phyloP scores from a whole-genome alignment of 768 basidiomycete species.

The Auricularia sp. region DNA sequence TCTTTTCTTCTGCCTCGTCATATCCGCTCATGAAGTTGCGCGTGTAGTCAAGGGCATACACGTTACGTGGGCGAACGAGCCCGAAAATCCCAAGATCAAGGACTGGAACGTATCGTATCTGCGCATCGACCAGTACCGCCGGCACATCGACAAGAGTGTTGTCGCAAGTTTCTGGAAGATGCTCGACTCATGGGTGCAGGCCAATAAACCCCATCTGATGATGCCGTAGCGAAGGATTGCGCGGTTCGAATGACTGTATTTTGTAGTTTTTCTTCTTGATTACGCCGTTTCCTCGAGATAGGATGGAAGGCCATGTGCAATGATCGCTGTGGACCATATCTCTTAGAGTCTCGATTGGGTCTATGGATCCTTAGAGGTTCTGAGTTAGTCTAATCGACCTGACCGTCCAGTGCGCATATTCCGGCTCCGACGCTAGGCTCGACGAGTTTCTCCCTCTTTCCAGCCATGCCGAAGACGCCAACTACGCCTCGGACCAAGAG shows the following conservation, averaged over 20 bases:
- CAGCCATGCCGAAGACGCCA: no score
- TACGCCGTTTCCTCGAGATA: no score
- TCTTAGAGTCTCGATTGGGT: no score
- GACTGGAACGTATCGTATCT: constrained; percentile 93
- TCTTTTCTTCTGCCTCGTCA: background rate
- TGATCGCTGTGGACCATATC: no score
- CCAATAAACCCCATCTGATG: constrained; percentile 65
- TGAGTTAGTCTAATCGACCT: no score
- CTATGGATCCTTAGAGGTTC: no score
- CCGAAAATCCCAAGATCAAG: constrained; percentile 76
- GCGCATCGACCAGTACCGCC: constrained; percentile 80
- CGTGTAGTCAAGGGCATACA: constrained; percentile 84
- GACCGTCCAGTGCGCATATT: no score
- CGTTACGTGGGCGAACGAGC: constrained; percentile 89
- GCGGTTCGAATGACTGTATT: background rate
- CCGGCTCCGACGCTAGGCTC: no score
- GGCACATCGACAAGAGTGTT: constrained; percentile 89
- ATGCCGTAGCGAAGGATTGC: background rate
- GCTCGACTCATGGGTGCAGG: constrained; percentile 73
- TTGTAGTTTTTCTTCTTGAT: no score
- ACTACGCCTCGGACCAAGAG: no score
- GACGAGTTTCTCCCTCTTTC: no score
- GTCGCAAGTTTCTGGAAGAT: constrained; percentile 95
- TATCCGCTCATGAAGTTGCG: background rate
- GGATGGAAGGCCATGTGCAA: no score